A percentile compares a stretch with the other conserved stretches of the same genome.
phyloP scores from a whole-genome alignment of 805 yeast species.

The Myxozyma melibiosi region DNA sequence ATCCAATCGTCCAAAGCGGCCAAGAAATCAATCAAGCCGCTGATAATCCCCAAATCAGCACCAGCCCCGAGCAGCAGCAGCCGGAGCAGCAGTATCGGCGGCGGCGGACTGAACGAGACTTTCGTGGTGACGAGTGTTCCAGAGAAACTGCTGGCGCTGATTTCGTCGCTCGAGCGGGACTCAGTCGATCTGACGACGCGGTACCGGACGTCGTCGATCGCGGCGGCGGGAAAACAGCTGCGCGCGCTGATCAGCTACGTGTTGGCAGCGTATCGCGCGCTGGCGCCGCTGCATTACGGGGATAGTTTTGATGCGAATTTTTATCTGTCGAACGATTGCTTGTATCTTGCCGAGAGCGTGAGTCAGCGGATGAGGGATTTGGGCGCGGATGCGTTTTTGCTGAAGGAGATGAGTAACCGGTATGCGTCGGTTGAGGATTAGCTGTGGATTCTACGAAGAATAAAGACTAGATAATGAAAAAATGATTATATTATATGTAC shows the following conservation, averaged over 20 bases:
- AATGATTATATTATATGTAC: not conserved
- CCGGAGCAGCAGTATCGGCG: not conserved
- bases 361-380: constrained; percentile 19
- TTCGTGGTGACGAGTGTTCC: constrained; percentile 31
- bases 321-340: constrained; percentile 27
- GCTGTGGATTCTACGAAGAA: not conserved
- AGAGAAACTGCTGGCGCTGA: constrained; percentile 12
- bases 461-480: not conserved
- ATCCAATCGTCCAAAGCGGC: not conserved
- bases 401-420: constrained; percentile 28
- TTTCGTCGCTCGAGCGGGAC: constrained; percentile 9
- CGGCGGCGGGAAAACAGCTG: constrained; percentile 25
- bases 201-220: constrained; percentile 13
- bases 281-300: constrained; percentile 30
- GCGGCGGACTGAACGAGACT: constrained; percentile 19
- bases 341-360: constrained; percentile 30
- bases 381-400: constrained; percentile 29
- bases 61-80: no score
- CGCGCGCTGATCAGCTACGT: constrained; percentile 20
- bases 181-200: constrained; percentile 9
- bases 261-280: constrained; percentile 24
- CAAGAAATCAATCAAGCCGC: no score
- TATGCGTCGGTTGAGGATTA: not conserved
- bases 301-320: constrained; percentile 19
- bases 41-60: no score